These are phyloP conservation scores for Acacia crassicarpa DNA, from an alignment of 306 rosid species.

Conservation along the genomic window DNA sequence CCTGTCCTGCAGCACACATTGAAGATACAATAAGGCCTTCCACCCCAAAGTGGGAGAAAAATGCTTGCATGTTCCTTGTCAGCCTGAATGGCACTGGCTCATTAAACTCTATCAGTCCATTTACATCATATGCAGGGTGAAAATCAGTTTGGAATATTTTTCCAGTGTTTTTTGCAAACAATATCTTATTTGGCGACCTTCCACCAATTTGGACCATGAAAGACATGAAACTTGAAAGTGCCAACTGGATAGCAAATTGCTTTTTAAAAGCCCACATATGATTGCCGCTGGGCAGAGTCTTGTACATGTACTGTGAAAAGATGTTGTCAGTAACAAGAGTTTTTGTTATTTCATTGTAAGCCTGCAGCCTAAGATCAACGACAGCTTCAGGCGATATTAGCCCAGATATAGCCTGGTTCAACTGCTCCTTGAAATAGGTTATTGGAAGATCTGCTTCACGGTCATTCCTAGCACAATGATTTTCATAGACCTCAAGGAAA, in stretches of 20 bases:
- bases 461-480: conserved; percentile 95
- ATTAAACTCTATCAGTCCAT: conserved; percentile 87
- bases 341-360: conserved; percentile 77
- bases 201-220: conserved; percentile 97
- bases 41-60: conserved; percentile 92
- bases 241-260: conserved; percentile 98
- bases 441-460: conserved; percentile 97
- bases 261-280: conserved; percentile 99
- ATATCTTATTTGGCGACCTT: conserved; percentile 96
- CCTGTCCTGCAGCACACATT: conserved; percentile 99
- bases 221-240: conserved; percentile 94
- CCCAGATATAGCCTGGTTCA: conserved; percentile 94
- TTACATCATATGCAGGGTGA: conserved; percentile 95
- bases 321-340: conserved; percentile 79
- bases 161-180: conserved; percentile 97
- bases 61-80: conserved; percentile 95
- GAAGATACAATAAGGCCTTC: conserved; percentile 98
- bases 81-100: conserved; percentile 98
- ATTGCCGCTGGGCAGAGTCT: conserved; percentile 83
- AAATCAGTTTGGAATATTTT: conserved; percentile 97
- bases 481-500: conserved; percentile 98
- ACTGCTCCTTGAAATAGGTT: conserved; percentile 90
- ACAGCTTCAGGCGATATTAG: conserved; percentile 89
- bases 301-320: conserved; percentile 97
- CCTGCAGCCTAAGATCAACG: conserved; percentile 90